Percentiles rank a stretch among this genome's conserved stretches.
Evolutionary conservation across 345 rosid genomes (phyloP).

Genomic region (Bruguiera sexangula): DNA sequence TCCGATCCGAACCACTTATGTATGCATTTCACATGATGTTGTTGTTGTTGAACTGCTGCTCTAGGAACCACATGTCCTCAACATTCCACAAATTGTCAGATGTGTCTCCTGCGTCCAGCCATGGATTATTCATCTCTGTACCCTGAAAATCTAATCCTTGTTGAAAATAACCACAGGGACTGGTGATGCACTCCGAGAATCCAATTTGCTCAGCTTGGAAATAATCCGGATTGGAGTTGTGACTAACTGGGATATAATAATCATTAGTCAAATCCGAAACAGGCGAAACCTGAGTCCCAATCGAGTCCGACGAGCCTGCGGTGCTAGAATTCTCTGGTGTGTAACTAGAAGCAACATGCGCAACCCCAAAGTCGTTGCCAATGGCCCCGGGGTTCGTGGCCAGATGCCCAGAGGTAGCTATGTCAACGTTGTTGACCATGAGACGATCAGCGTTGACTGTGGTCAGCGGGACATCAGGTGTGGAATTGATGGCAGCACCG

Average conservation of each 20-base stretch:
- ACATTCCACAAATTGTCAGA: conserved; percentile 69
- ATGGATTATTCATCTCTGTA: conserved; percentile 46
- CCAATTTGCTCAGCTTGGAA: conserved; percentile 39
- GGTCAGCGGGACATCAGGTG: conserved; percentile 9
- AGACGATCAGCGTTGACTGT: background rate
- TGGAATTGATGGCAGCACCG: conserved; percentile 15
- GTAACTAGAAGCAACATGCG: conserved; percentile 24
- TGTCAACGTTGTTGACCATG: conserved; percentile 8
- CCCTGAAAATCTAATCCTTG: conserved; percentile 44
- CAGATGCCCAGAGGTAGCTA: conserved; percentile 20
- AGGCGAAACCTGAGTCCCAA: conserved; percentile 53
- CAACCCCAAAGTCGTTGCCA: conserved; percentile 22
- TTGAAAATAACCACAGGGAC: conserved; percentile 45
- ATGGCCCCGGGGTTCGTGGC: conserved; percentile 20
- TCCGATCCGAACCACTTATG: background rate
- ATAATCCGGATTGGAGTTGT: conserved; percentile 47
- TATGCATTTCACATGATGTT: conserved; percentile 24
- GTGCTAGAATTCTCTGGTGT: conserved; percentile 68
- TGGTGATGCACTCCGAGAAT: conserved; percentile 45
- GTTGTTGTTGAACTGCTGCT: conserved; percentile 51
- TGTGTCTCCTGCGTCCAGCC: conserved; percentile 48
- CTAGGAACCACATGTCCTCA: conserved; percentile 63
- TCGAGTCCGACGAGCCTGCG: conserved; percentile 60
- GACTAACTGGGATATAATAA: conserved; percentile 39
- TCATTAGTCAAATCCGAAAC: conserved; percentile 57